A percentile compares a stretch with the other conserved stretches of the same genome.
Evolutionary conservation across 2,329 filamentous ascomycete species (phyloP).

Genomic region (Dactylonectria estremocensis): DNA sequence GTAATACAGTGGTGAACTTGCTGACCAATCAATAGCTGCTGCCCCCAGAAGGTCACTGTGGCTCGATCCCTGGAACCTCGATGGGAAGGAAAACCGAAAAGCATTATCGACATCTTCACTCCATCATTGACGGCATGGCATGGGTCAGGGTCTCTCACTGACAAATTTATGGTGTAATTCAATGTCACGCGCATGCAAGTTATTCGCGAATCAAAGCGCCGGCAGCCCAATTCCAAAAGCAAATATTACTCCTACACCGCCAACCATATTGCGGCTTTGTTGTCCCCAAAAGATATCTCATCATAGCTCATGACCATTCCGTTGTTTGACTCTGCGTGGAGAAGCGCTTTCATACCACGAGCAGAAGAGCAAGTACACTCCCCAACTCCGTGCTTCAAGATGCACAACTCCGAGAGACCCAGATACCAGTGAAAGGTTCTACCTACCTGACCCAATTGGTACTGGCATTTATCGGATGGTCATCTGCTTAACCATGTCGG

Average conservation of each 20-base stretch:
- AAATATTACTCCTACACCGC: conserved; percentile 32
- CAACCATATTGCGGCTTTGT: conserved; percentile 23
- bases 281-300: conserved; percentile 30
- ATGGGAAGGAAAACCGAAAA: neutral
- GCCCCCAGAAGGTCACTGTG: too few species aligned
- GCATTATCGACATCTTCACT: neutral
- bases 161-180: neutral
- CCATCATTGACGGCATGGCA: neutral
- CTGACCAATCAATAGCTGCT: neutral
- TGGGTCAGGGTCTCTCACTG: neutral
- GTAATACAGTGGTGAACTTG: neutral
- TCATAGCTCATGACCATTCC: conserved; percentile 48
- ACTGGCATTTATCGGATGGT: conserved; percentile 80
- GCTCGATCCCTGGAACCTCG: neutral
- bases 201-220: conserved; percentile 31
- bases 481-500: conserved; percentile 93
- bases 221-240: conserved; percentile 35
- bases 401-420: conserved; percentile 58
- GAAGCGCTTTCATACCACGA: conserved; percentile 67
- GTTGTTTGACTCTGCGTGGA: conserved; percentile 57
- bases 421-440: conserved; percentile 61
- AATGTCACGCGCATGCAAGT: neutral
- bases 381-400: conserved; percentile 70
- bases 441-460: conserved; percentile 60
- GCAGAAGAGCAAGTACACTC: conserved; percentile 59